Evolutionary conservation across 2,329 filamentous ascomycete species (phyloP), one percentile per base, ranked within the genome.

Genomic region (Fusarium aywerte): DNA sequence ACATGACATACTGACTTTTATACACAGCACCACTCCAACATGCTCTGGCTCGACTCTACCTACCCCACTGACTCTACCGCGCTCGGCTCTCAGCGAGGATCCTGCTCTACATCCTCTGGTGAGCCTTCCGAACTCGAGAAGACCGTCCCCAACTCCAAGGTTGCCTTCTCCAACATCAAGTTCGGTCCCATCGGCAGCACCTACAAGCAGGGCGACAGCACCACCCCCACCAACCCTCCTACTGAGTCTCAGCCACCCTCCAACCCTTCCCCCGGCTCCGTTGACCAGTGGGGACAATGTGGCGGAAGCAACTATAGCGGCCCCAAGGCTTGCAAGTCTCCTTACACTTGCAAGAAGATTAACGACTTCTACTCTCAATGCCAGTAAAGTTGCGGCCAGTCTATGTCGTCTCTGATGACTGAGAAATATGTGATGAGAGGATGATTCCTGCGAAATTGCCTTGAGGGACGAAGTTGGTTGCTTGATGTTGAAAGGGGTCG

Each of bases 1-100:
- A 4, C 9, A 40, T 35, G 29, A 21, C 20, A 31, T 47, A 42
- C 58, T 70, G 20, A 69, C 52, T 31, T 58, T 32, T 39, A 13
- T 27, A 23, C 38, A 15, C 39, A 78, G 76, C 85, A 91, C 78
- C 78, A 85, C 61, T 80, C 85, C 73, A 84, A 89, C 79, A 92
- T 92, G 89, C 84, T 90, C 73, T 92, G 90, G 90, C 85, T 93
- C 71, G 90, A 92, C 81, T 86, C 85, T 62, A 85, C 80, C 75
- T 90, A 85, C 81, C 89, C 89, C 47, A 80, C 81, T 62, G 74
- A 78, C 63, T 71, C 79, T 29, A 81, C 80, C 51, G 67, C 62
- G 3, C 80, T 80, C 29, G 87, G 87, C 68, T 77, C 80, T 58
- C 78, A 79, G 39, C 85, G 87, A 72, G 88, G 88, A 54, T 78